Evolutionary conservation across 176 grass and related monocot species (phyloP).

Genomic region (maize (Zea mays)): DNA sequence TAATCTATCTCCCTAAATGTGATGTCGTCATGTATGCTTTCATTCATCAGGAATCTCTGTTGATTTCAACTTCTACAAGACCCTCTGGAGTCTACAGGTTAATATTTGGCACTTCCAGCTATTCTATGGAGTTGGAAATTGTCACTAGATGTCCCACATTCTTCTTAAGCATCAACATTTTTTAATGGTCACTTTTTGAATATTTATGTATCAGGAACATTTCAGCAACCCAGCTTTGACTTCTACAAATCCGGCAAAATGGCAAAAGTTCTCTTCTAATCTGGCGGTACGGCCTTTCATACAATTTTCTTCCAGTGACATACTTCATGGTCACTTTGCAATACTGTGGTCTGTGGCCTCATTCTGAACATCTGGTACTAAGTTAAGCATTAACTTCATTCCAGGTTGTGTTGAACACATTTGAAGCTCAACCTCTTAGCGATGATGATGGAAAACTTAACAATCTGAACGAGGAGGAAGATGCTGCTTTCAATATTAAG

Average conservation of each 20-base stretch:
- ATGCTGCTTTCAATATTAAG: conserved; percentile 90
- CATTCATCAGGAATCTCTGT: conserved; percentile 68
- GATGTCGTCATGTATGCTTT: conserved; percentile 27
- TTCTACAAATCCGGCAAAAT: conserved; percentile 55
- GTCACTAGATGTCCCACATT: not conserved
- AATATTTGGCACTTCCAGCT: conserved; percentile 3
- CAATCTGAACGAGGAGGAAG: conserved; percentile 83
- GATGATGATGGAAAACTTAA: conserved; percentile 91
- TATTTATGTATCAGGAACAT: conserved; percentile 63
- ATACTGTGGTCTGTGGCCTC: conserved; percentile 6
- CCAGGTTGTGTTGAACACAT: conserved; percentile 89
- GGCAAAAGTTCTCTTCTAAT: conserved; percentile 88
- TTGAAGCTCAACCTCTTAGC: conserved; percentile 94
- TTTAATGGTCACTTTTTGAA: not conserved
- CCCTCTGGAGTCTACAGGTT: conserved; percentile 98
- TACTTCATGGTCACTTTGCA: not conserved
- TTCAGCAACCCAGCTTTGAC: conserved; percentile 82
- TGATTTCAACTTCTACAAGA: conserved; percentile 99
- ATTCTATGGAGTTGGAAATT: conserved; percentile 6
- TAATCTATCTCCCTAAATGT: conserved; percentile 23
- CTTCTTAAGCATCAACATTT: not conserved
- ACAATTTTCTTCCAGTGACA: conserved; percentile 16
- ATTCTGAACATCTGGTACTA: conserved; percentile 26
- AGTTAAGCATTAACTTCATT: conserved; percentile 26
- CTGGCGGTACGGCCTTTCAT: conserved; percentile 54